A percentile compares a stretch with the other conserved stretches of the same genome.
These are phyloP conservation scores for Pyropia haitanensis DNA, from an alignment of 23 red algal genomes.

Conservation along the genomic window DNA sequence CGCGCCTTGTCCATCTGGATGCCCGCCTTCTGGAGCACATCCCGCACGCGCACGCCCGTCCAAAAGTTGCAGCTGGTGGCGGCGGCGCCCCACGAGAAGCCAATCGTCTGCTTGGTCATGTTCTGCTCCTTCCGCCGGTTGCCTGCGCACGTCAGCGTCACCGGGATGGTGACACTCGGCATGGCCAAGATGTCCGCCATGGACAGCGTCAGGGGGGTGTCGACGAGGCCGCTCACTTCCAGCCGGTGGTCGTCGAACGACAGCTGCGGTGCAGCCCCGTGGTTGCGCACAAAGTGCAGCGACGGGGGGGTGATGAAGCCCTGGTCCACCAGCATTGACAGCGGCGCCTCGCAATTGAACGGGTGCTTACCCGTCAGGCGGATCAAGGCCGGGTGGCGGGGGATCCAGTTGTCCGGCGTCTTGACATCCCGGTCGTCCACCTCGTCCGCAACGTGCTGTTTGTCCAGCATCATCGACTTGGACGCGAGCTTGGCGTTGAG, in stretches of 20 bases:
- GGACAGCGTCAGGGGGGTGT: conserved; percentile 15
- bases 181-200: conserved; percentile 48
- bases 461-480: neutral
- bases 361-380: conserved; percentile 87
- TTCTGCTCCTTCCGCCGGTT: conserved; percentile 95
- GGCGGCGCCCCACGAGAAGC: conserved; percentile 81
- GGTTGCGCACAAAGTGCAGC: conserved; percentile 85
- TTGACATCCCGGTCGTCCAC: conserved; percentile 44
- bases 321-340: conserved; percentile 44
- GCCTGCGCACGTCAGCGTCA: conserved; percentile 92
- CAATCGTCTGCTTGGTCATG: conserved; percentile 83
- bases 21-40: conserved; percentile 40
- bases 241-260: conserved; percentile 44
- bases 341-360: conserved; percentile 84
- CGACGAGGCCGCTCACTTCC: conserved; percentile 45
- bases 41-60: conserved; percentile 65
- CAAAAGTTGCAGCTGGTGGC: conserved; percentile 70
- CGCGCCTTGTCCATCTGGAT: conserved; percentile 22
- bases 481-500: neutral
- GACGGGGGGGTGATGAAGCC: conserved; percentile 66
- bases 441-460: conserved; percentile 21
- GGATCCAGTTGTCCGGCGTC: conserved; percentile 78
- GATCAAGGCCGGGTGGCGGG: conserved; percentile 57
- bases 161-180: conserved; percentile 52
- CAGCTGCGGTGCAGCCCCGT: conserved; percentile 51